Conservation (phyloP, 768 basidiomycete genomes). For the Naganishia randhawae region DNA sequence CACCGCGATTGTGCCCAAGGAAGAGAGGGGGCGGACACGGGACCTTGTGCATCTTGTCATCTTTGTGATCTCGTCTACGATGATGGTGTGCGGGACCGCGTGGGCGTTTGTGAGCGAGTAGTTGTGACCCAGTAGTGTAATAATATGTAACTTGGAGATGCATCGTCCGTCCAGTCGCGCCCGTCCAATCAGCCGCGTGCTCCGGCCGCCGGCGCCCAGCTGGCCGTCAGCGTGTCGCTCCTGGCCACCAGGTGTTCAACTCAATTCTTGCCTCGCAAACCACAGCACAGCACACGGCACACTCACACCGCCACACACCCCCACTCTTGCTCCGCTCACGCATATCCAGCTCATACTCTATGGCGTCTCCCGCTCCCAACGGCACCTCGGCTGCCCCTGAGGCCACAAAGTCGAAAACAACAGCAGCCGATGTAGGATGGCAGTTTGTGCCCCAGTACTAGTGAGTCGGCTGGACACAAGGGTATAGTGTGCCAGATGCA, state of each 20-base stretch:
- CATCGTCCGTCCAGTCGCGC: too few species aligned
- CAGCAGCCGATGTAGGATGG: conserved; percentile 86
- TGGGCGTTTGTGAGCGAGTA: conserved; percentile 58
- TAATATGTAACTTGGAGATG: too few species aligned
- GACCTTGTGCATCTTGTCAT: conserved; percentile 58
- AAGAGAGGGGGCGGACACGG: conserved; percentile 10
- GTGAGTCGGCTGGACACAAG: conserved; percentile 36
- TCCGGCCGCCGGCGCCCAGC: too few species aligned
- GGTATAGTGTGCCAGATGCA: neutral
- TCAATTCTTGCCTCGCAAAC: too few species aligned
- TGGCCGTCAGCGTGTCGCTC: neutral
- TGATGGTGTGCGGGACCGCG: conserved; percentile 75
- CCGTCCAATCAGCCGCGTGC: neutral
- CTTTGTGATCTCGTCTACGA: conserved; percentile 57
- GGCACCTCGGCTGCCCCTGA: conserved; percentile 4
- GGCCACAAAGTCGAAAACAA: conserved; percentile 7
- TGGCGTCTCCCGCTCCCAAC: conserved; percentile 8
- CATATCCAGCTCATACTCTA: conserved; percentile 1
- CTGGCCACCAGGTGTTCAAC: too few species aligned
- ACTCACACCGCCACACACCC: neutral
- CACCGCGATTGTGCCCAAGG: conserved; percentile 35
- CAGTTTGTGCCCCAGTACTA: conserved; percentile 99
- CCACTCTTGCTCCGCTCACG: neutral
- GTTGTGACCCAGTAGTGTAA: neutral
- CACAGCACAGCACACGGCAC: too few species aligned